phyloP scores from a whole-genome alignment of 164 flowering plant species.

The Vitis cinerea region DNA sequence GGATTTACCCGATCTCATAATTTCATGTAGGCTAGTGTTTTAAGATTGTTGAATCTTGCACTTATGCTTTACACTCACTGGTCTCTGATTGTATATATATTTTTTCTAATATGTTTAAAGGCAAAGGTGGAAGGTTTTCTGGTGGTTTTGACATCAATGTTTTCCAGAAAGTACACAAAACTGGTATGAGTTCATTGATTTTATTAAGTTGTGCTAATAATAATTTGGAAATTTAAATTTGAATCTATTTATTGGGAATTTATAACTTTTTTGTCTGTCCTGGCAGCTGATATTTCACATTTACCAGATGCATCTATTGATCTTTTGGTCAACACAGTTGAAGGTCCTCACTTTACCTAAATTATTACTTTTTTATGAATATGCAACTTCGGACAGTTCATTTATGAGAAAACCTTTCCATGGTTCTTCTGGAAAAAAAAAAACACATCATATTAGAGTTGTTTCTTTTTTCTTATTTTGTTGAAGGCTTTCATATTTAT shows the following conservation, averaged over 20 bases:
- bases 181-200: slow-evolving; percentile 39
- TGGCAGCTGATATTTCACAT: slow-evolving; percentile 72
- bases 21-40: not conserved
- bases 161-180: slow-evolving; percentile 56
- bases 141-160: slow-evolving; percentile 90
- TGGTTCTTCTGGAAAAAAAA: not conserved
- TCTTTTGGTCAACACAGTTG: slow-evolving; percentile 60
- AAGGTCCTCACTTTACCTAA: slow-evolving; percentile 51
- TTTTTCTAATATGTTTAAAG: slow-evolving; percentile 24
- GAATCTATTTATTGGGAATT: not conserved
- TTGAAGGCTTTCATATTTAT: not conserved
- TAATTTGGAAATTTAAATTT: not conserved
- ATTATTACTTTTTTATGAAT: not conserved
- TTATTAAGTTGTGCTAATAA: not conserved
- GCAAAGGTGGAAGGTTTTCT: slow-evolving; percentile 74
- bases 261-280: slow-evolving; percentile 15
- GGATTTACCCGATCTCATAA: not conserved
- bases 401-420: not conserved
- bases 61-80: too few relatives aligned
- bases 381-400: not conserved
- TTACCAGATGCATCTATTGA: slow-evolving; percentile 80
- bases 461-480: not conserved
- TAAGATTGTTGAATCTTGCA: slow-evolving; percentile 5
- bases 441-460: not conserved
- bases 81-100: not conserved